Evolutionary conservation across 495 filamentous ascomycete species (phyloP).

Genomic region (Neurospora sp.): DNA sequence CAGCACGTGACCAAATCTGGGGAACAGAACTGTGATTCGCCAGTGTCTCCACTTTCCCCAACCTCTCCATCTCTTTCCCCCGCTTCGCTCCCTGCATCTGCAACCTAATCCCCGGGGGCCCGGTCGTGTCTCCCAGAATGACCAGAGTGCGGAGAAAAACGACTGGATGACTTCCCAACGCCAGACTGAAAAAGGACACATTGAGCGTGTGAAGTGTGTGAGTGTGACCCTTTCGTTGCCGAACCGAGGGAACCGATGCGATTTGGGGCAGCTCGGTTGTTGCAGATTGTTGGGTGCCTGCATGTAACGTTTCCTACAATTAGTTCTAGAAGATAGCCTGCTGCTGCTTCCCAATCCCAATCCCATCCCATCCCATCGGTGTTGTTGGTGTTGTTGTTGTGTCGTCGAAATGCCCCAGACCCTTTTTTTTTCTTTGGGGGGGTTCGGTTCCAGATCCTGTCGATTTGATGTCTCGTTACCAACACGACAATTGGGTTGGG

Average conservation of each 20-base stretch:
- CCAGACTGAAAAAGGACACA: neutral
- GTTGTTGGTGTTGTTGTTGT: neutral
- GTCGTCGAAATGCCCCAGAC: neutral
- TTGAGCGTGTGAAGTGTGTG: neutral
- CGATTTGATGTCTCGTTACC: neutral
- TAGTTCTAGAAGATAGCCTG: neutral
- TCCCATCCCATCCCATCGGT: neutral
- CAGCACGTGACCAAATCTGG: neutral
- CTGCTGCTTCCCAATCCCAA: neutral
- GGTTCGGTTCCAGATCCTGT: neutral
- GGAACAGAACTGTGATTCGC: neutral
- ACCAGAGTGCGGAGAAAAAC: neutral
- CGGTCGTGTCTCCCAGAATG: neutral
- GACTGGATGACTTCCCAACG: neutral
- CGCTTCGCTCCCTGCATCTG: neutral
- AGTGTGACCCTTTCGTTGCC: neutral
- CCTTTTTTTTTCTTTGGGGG: neutral
- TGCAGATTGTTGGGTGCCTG: neutral
- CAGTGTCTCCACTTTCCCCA: neutral
- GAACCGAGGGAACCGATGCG: neutral
- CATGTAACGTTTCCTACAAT: neutral
- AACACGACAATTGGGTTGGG: neutral
- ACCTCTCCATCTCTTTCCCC: neutral
- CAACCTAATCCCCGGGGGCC: neutral
- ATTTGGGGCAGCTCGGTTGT: neutral